Base-by-base conservation (phyloP, 1,284 basidiomycete genomes). In the Coriolopsis trogii region DNA sequence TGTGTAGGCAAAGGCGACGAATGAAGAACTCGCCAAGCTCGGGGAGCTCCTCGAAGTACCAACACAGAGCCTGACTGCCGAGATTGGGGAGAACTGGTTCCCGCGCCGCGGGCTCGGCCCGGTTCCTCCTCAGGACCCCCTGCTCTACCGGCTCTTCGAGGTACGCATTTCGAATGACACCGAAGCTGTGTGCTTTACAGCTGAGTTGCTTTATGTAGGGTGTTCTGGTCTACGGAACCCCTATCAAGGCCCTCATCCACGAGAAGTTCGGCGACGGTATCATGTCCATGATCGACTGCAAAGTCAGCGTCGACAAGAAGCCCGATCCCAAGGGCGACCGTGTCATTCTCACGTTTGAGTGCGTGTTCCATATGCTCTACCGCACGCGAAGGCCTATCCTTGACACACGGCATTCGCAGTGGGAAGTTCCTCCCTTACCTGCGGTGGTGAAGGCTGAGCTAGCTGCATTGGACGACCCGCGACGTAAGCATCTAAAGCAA, bases 201-300 rank as follows among this genome's bases (percentile, higher is more conserved):
- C 15, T 13, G 12, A 3, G 16, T 24, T 3, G 23, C 34, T 9
- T 9, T 34, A 15, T 25, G 24, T 41, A 89, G 86, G 77, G 84
- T 40, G 79, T 93, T 12, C 67, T 92, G 40, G 91, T 94, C 0
- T 93, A 94, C 61, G 91, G 92, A 0, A 79, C 87, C 61, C 79
- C 88, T 2, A 87, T 91, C 70, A 91, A 91, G 74, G 85, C 90
- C n/a, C 68, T 93, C 59, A 89, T 94, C 42, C 87, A 92, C 59
- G 91, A 94, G 72, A 93, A 94, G 88, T 94, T 93, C 59, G 92
- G 92, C 4, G 93, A 94, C 65, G 91, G 92, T 4, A 94, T 94
- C 62, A 93, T 93, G 90, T 90, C 87, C 16, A 91, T 94, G 79
- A 94, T 95, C 55, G 89, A 91, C 67, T 94, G 91, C 70, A 82